A percentile compares a stretch with the other conserved stretches of the same genome.
These are phyloP conservation scores for Exophiala aquamarina DNA, from an alignment of 2,329 filamentous ascomycete species.

Conservation along the genomic window DNA sequence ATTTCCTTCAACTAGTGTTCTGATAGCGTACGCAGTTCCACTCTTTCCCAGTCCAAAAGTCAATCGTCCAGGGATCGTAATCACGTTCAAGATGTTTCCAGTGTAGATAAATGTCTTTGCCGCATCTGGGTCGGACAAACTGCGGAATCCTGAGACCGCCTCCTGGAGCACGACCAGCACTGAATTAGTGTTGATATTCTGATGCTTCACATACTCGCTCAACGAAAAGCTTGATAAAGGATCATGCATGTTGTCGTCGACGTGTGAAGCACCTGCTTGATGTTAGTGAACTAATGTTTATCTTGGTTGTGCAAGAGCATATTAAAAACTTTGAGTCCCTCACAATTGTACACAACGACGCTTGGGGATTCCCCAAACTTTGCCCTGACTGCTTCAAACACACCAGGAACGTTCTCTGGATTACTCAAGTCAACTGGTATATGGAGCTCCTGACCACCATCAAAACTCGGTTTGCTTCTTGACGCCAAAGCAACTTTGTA, in stretches of 20 bases:
- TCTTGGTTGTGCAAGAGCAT: not conserved
- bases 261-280: no score
- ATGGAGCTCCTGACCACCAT: constrained; percentile 24
- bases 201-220: constrained; percentile 1
- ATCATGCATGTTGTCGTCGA: no score
- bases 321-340: no score
- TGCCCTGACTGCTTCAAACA: constrained; percentile 41
- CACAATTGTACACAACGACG: constrained; percentile 33
- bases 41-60: constrained; percentile 44
- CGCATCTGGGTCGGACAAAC: constrained; percentile 31
- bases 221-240: not conserved
- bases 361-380: constrained; percentile 31
- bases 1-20: constrained; percentile 34
- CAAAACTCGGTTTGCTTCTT: not conserved
- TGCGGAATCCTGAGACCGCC: constrained; percentile 33
- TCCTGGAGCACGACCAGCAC: constrained; percentile 43
- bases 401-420: constrained; percentile 31
- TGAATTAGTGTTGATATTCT: constrained; percentile 39
- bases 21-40: constrained; percentile 36
- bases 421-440: constrained; percentile 37
- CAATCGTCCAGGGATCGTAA: constrained; percentile 30
- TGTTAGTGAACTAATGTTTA: not conserved
- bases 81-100: constrained; percentile 42
- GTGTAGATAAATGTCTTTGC: constrained; percentile 43
- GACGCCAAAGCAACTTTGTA: constrained; percentile 20